Percentiles rank a stretch among this genome's conserved stretches.
Evolutionary conservation across 495 filamentous ascomycete genomes (phyloP).

Genomic region (Glarea lozoyensis): DNA sequence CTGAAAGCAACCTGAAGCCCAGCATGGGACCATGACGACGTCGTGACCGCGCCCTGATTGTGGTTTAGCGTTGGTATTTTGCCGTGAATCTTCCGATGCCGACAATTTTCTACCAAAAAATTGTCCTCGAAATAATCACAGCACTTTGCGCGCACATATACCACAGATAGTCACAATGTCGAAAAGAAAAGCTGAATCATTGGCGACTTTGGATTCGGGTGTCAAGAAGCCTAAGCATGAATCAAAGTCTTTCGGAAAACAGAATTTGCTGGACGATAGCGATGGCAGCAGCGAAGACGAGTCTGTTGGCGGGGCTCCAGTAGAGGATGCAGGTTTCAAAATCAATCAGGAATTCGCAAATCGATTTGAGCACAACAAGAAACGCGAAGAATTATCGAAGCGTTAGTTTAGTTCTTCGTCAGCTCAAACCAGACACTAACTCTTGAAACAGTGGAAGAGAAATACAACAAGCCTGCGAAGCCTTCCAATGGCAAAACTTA

Average conservation of each 20-base stretch:
- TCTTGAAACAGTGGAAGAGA: constrained; percentile 62
- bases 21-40: not conserved
- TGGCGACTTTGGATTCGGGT: constrained; percentile 4
- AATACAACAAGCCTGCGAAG: constrained; percentile 44
- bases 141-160: too few species aligned
- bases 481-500: constrained; percentile 24
- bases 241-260: not conserved
- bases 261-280: constrained; percentile 28
- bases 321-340: constrained; percentile 49
- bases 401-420: constrained; percentile 39
- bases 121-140: not conserved
- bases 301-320: constrained; percentile 42
- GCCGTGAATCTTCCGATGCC: not conserved
- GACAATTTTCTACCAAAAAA: constrained; percentile 5
- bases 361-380: constrained; percentile 93
- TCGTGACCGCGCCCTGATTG: not conserved
- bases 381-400: constrained; percentile 78
- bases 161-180: constrained; percentile 15
- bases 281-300: constrained; percentile 41
- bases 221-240: constrained; percentile 20
- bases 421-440: constrained; percentile 4
- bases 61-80: not conserved
- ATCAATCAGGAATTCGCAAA: constrained; percentile 87
- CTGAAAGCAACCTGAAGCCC: too few species aligned
- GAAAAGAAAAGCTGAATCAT: constrained; percentile 20